These are phyloP conservation scores for Coffea eugenioides DNA, from an alignment of 257 asterid species.

Conservation along the genomic window DNA sequence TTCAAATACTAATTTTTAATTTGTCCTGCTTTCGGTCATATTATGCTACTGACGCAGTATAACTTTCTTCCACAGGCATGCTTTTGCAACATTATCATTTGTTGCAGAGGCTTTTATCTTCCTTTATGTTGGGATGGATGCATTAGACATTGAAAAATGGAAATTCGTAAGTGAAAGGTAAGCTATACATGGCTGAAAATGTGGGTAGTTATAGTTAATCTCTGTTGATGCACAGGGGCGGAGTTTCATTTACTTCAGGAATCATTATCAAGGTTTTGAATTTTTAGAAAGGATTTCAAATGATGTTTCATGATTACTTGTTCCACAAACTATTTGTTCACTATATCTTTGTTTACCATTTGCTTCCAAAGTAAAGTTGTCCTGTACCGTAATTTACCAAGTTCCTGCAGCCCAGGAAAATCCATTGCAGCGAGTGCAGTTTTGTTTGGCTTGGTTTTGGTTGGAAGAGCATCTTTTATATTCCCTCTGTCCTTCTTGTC, in stretches of 20 bases:
- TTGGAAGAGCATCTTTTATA: constrained; percentile 94
- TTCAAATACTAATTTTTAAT: not conserved
- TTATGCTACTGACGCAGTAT: not conserved
- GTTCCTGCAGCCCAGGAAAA: constrained; percentile 58
- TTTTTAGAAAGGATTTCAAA: not conserved
- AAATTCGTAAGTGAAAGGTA: constrained; percentile 79
- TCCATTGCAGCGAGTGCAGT: constrained; percentile 70
- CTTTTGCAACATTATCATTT: constrained; percentile 92
- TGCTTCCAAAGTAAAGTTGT: not conserved
- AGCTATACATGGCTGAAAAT: not conserved
- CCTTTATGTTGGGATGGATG: constrained; percentile 98
- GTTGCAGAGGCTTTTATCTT: constrained; percentile 90
- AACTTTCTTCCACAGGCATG: constrained; percentile 50
- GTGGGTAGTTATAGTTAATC: not conserved
- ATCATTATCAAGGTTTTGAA: not conserved
- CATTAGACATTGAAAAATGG: constrained; percentile 97
- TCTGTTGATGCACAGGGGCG: not conserved
- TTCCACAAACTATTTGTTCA: not conserved
- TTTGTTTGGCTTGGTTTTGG: constrained; percentile 76
- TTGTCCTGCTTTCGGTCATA: not conserved
- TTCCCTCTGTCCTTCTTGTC: constrained; percentile 87
- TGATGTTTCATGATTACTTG: not conserved
- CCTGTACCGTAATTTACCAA: not conserved
- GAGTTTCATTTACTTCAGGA: too few species aligned
- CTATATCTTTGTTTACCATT: not conserved